Evolutionary conservation across 1,284 basidiomycete species (phyloP), one percentile per base, ranked within the genome.

Genomic region (Boletus sp.): DNA sequence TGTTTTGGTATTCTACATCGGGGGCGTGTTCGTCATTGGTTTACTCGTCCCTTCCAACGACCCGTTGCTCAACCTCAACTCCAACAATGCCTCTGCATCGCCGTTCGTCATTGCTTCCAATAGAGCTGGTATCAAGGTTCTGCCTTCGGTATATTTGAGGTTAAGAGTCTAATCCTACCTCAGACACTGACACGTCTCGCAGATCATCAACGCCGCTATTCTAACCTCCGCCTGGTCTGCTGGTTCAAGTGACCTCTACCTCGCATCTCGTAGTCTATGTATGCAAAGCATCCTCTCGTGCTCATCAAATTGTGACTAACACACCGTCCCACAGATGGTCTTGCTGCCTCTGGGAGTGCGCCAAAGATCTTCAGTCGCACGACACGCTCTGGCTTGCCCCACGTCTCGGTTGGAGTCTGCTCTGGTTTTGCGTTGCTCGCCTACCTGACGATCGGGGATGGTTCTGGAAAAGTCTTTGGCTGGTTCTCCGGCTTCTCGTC

Each of bases 131-230:
- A 81, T 81, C 64, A 69, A 70, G 44, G 67, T 65, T n/a, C 58
- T 81, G 1, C 76, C 78, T 6, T 70, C 71, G 42, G 71, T 70
- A 62, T 66, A 54, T 40, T 17, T 12, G 3, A 13, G 1, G n/a
- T 26, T 10, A n/a, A 22, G 13, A 23, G 12, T n/a, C 3, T 16
- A 3, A 12, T 30, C 16, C 9, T 9, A 14, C 39, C 12, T 5
- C 9, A 7, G n/a, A 37, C 23, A 19, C 37, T 44, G 10, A 52
- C 17, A 4, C 7, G 6, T 27, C 1, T 27, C 9, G 2, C n/a
- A 62, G 70, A 61, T 84, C 55, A 80, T 85, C 65, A 88, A 88
- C 54, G 83, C 82, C 20, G 75, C 72, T 40, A 73, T 88, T 37
- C 61, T 87, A 33, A 78, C 77, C 14, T 76, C 81, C 1, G 84